Evolutionary conservation across 2,329 filamentous ascomycete genomes (phyloP).

Genomic region (Coniochaeta sp.): DNA sequence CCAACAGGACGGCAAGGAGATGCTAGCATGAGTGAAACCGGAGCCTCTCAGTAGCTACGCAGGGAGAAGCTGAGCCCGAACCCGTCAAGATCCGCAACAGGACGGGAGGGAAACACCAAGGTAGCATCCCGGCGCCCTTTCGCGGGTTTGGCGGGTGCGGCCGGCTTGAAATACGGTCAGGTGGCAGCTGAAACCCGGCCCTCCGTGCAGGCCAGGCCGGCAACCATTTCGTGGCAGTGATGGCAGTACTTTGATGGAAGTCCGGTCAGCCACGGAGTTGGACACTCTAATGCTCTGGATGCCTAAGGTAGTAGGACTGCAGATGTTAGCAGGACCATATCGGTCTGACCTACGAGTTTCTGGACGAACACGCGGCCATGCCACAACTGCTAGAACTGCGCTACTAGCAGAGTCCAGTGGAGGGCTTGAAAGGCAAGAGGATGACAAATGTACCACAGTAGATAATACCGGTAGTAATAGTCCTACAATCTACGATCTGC

Average conservation of each 20-base stretch:
- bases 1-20: background rate
- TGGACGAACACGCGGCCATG: no score
- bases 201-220: background rate
- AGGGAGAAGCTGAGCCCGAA: background rate
- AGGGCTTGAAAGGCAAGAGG: no score
- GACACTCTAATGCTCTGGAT: no score
- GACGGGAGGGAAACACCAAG: background rate
- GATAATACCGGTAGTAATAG: background rate
- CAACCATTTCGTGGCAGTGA: background rate
- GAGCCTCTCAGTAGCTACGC: background rate
- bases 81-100: background rate
- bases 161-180: background rate
- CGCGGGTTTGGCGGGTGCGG: background rate
- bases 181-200: background rate
- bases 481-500: background rate
- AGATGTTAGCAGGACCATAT: no score
- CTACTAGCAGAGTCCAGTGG: no score
- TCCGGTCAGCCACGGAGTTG: no score
- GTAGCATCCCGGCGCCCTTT: background rate
- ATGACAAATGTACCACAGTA: no score
- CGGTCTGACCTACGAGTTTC: no score
- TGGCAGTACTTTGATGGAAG: background rate
- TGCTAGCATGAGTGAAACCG: background rate
- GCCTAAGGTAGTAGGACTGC: no score
- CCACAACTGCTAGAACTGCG: no score